phyloP scores from a whole-genome alignment of 306 rosid genomes.

The Mimosa bimucronata region DNA sequence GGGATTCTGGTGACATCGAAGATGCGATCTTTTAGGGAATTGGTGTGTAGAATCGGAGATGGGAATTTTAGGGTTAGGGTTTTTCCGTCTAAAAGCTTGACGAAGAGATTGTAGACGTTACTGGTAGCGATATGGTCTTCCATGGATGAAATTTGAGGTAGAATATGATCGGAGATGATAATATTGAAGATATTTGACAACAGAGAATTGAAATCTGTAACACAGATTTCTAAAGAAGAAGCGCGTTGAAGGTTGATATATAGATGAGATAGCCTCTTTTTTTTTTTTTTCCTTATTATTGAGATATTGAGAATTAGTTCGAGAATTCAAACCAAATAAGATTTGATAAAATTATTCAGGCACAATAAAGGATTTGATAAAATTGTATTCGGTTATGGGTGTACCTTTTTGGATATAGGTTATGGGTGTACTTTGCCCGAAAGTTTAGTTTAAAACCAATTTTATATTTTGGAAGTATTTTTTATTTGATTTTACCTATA shows the following conservation, averaged over 20 bases:
- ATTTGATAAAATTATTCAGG: too few species aligned
- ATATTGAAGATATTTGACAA: not conserved
- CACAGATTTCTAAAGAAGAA: not conserved
- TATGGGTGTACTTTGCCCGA: too few species aligned
- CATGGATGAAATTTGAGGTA: slow-evolving; percentile 38
- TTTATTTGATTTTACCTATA: too few species aligned
- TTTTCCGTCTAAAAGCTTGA: slow-evolving; percentile 76
- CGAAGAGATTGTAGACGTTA: slow-evolving; percentile 68
- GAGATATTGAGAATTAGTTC: too few species aligned
- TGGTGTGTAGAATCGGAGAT: slow-evolving; percentile 50
- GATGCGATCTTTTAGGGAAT: slow-evolving; percentile 62
- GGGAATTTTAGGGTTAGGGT: slow-evolving; percentile 74
- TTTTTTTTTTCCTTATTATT: too few species aligned
- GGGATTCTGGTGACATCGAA: slow-evolving; percentile 72
- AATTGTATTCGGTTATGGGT: too few species aligned
- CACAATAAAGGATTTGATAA: too few species aligned
- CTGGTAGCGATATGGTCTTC: slow-evolving; percentile 24
- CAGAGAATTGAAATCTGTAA: not conserved
- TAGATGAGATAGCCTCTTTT: too few species aligned
- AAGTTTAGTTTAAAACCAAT: too few species aligned
- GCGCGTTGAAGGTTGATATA: not conserved
- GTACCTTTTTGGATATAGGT: too few species aligned
- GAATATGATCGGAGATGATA: not conserved
- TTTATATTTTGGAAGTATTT: too few species aligned
- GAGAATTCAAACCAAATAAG: too few species aligned